Evolutionary conservation across 371 early-diverging fungal genomes (phyloP).

Genomic region (Mucor racemosus): DNA sequence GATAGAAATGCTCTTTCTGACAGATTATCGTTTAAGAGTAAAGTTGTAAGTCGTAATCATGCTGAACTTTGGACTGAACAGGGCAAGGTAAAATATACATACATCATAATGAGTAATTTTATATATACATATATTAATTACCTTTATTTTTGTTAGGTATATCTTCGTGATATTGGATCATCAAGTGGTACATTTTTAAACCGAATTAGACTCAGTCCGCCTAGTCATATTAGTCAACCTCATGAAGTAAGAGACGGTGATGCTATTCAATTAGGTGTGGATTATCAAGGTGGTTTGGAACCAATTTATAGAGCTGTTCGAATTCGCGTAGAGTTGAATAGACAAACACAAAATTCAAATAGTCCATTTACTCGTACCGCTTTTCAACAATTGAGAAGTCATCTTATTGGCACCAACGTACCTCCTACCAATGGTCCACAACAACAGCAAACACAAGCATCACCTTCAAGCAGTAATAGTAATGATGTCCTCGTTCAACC

Average conservation of each 20-base stretch:
- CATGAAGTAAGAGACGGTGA: slow-evolving; percentile 87
- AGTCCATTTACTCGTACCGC: slow-evolving; percentile 26
- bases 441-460: not conserved
- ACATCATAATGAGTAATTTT: too few species aligned
- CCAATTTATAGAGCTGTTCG: slow-evolving; percentile 74
- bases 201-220: slow-evolving; percentile 83
- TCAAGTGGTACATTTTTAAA: slow-evolving; percentile 96
- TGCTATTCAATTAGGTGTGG: slow-evolving; percentile 90
- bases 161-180: slow-evolving; percentile 86
- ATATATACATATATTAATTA: not conserved
- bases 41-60: slow-evolving; percentile 93
- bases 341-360: slow-evolving; percentile 39
- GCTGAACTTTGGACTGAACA: slow-evolving; percentile 87
- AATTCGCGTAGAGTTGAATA: slow-evolving; percentile 75
- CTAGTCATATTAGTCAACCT: slow-evolving; percentile 82
- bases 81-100: slow-evolving; percentile 65
- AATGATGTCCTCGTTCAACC: not conserved
- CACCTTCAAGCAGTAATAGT: not conserved
- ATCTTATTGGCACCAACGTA: slow-evolving; percentile 14
- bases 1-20: slow-evolving; percentile 68
- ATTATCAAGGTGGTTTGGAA: slow-evolving; percentile 85
- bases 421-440: not conserved
- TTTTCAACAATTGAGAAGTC: slow-evolving; percentile 27
- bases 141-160: slow-evolving; percentile 58
- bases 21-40: slow-evolving; percentile 87